A percentile compares a stretch with the other conserved stretches of the same genome.
Evolutionary conservation across 2,329 filamentous ascomycete species (phyloP).

Genomic region (Pseudocercospora fijiensis): DNA sequence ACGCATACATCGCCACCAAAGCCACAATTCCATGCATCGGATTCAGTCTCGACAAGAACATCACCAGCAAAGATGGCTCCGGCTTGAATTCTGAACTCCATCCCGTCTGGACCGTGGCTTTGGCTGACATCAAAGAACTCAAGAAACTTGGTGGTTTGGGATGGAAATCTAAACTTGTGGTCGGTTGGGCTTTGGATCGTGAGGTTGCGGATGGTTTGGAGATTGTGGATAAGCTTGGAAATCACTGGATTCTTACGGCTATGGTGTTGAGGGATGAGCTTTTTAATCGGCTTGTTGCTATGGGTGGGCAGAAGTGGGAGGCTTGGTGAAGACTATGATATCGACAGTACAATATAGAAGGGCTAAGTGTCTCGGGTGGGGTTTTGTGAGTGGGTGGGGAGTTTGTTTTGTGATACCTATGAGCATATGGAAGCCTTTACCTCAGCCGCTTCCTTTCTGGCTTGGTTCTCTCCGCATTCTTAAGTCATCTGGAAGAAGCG

Average conservation of each 20-base stretch:
- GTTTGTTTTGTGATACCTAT: not conserved
- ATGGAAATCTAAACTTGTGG: constrained; percentile 80
- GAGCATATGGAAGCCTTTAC: not conserved
- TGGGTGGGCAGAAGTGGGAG: constrained; percentile 83
- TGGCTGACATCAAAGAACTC: constrained; percentile 69
- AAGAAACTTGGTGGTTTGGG: constrained; percentile 78
- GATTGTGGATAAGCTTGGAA: constrained; percentile 59
- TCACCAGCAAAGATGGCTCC: constrained; percentile 45
- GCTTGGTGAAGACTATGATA: constrained; percentile 54
- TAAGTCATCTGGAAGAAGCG: not conserved
- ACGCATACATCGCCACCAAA: constrained; percentile 67
- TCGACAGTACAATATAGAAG: constrained; percentile 14
- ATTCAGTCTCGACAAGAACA: constrained; percentile 58
- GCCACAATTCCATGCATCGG: constrained; percentile 67
- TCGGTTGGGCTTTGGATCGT: constrained; percentile 73
- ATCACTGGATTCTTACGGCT: constrained; percentile 65
- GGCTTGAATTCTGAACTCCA: constrained; percentile 54
- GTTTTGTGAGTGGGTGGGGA: not conserved
- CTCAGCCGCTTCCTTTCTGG: not conserved
- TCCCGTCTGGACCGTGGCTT: constrained; percentile 67
- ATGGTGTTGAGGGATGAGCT: constrained; percentile 71
- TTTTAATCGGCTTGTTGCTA: constrained; percentile 74
- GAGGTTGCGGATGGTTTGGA: constrained; percentile 75
- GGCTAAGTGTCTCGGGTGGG: not conserved
- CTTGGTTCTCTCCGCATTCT: not conserved